These are phyloP conservation scores for Exutisphaerella laricina DNA, from an alignment of 2,329 filamentous ascomycete genomes.

Conservation along the genomic window DNA sequence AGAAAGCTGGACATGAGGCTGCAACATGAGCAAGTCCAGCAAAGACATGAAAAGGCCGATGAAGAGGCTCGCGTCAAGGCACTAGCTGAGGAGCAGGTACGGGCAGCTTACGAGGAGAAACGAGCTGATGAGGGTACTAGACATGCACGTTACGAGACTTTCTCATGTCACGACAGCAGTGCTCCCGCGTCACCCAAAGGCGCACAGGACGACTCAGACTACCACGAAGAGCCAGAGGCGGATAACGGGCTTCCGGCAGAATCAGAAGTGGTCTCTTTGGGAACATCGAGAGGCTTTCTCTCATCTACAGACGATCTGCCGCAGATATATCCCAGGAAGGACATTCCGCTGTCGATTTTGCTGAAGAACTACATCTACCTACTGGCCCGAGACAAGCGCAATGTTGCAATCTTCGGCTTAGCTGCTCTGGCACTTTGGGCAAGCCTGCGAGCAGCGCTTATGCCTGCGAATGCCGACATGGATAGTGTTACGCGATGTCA, in stretches of 20 bases:
- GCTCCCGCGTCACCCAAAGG: no score
- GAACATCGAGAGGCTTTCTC: not conserved
- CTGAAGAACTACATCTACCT: slow-evolving; percentile 51
- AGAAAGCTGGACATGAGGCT: slow-evolving; percentile 52
- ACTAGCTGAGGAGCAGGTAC: slow-evolving; percentile 23
- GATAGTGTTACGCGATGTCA: not conserved
- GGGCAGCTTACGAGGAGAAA: slow-evolving; percentile 10
- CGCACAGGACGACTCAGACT: not conserved
- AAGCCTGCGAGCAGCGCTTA: slow-evolving; percentile 12
- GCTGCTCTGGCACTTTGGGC: slow-evolving; percentile 20
- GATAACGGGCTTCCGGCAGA: no score
- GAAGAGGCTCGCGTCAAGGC: slow-evolving; percentile 24
- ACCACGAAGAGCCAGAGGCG: not conserved
- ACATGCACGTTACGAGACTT: no score
- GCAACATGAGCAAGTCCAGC: slow-evolving; percentile 38
- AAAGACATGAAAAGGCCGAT: slow-evolving; percentile 31
- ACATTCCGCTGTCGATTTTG: slow-evolving; percentile 49
- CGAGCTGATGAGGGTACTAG: not conserved
- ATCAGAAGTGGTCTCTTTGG: not conserved
- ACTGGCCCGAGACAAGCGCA: slow-evolving; percentile 49
- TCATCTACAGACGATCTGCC: slow-evolving; percentile 22
- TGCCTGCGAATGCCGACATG: slow-evolving; percentile 2
- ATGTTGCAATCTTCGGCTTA: slow-evolving; percentile 47
- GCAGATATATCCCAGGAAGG: slow-evolving; percentile 29
- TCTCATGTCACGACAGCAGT: not conserved